Conservation (phyloP, 352 stramenopile species). For the Aphanomyces euteiches region DNA sequence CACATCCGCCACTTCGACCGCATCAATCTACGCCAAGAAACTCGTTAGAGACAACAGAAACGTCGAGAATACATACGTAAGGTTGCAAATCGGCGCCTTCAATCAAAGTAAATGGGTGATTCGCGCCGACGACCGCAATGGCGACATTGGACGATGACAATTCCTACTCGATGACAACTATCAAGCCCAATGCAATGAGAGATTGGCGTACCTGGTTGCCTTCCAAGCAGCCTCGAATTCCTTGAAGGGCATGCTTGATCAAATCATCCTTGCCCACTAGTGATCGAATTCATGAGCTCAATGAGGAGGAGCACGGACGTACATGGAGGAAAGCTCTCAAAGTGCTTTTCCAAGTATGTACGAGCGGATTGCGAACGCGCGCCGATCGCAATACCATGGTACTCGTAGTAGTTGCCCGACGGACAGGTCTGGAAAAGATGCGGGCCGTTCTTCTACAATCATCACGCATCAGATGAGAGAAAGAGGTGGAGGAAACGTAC, state of each 20-base stretch:
- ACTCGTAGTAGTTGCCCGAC: constrained; percentile 98
- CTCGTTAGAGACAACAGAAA: neutral
- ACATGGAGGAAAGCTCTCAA: constrained; percentile 89
- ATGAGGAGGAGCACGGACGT: constrained; percentile 34
- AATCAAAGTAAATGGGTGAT: constrained; percentile 92
- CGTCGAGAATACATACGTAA: constrained; percentile 76
- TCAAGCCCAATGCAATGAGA: neutral
- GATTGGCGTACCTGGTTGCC: constrained; percentile 68
- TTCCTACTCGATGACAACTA: constrained; percentile 46
- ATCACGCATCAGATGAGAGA: constrained; percentile 16
- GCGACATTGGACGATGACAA: constrained; percentile 91
- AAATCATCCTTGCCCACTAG: constrained; percentile 91
- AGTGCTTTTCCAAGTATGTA: constrained; percentile 99
- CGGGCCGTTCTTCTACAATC: constrained; percentile 90
- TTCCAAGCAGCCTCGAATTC: constrained; percentile 93
- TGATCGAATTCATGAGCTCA: constrained; percentile 22
- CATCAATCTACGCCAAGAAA: constrained; percentile 61
- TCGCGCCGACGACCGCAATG: constrained; percentile 92
- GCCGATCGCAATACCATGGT: constrained; percentile 97
- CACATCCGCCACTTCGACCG: constrained; percentile 77
- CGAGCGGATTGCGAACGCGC: constrained; percentile 94
- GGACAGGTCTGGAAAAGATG: constrained; percentile 99
- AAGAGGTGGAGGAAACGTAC: constrained; percentile 46
- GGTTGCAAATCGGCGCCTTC: constrained; percentile 91
- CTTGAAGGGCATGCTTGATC: constrained; percentile 97